Evolutionary conservation across 164 flowering plant genomes (phyloP).

Genomic region (Vitis vinifera): ASM3070453v1 NC_081818.1:1616501-1617000

Average conservation of each 20-base stretch:
- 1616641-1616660: too few species aligned
- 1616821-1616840: constrained; percentile 54
- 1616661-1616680: too few species aligned
- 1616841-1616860: constrained; percentile 49
- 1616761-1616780: constrained; percentile 42
- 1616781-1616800: constrained; percentile 50
- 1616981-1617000: too few species aligned
- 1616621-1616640: background rate
- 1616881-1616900: constrained; percentile 14
- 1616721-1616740: constrained; percentile 51
- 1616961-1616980: too few species aligned
- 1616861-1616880: constrained; percentile 57
- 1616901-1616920: background rate
- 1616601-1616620: too few species aligned
- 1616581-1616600: too few species aligned
- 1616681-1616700: constrained; percentile 20
- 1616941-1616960: too few species aligned
- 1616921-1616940: background rate
- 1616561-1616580: too few species aligned
- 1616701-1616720: constrained; percentile 44
- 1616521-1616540: too few species aligned
- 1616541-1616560: too few species aligned
- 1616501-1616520: too few species aligned
- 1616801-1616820: constrained; percentile 56
- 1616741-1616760: constrained; percentile 46